phyloP scores from a whole-genome alignment of 345 rosid species.

The Xanthoceras sorbifolium region DNA sequence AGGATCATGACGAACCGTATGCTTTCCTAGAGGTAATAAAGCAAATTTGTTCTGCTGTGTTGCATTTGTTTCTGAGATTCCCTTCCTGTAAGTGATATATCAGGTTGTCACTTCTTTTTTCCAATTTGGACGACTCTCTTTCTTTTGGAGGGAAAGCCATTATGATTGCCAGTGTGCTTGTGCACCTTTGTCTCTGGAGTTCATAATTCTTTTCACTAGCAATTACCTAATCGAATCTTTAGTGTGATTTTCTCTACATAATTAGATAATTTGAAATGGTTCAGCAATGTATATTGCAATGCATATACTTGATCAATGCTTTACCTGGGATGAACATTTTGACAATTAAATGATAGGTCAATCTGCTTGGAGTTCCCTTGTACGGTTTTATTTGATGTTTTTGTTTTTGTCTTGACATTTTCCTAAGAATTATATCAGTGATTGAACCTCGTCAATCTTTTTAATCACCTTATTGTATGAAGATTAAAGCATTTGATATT shows the following conservation, averaged over 20 bases:
- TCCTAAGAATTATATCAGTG: neutral
- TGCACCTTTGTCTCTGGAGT: neutral
- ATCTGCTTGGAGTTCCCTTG: constrained; percentile 2
- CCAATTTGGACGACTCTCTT: neutral
- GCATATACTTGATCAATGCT: neutral
- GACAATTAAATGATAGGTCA: neutral
- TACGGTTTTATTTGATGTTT: neutral
- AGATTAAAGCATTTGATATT: neutral
- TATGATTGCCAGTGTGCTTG: neutral
- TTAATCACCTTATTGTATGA: neutral
- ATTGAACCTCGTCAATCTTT: neutral
- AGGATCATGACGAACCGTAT: constrained; percentile 37
- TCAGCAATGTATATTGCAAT: neutral
- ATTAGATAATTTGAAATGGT: neutral
- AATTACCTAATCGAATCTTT: neutral
- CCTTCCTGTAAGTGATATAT: neutral
- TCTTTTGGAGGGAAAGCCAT: neutral
- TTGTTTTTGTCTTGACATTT: neutral
- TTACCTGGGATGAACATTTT: neutral
- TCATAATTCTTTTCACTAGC: neutral
- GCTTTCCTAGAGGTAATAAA: constrained; percentile 85
- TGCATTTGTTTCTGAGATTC: constrained; percentile 10
- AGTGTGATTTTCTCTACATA: neutral
- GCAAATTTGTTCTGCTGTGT: constrained; percentile 19
- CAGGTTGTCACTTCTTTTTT: neutral